Percentiles rank a stretch among this genome's conserved stretches.
phyloP scores from a whole-genome alignment of 2,329 filamentous ascomycete species.

The Pseudofabraea citricarpa region DNA sequence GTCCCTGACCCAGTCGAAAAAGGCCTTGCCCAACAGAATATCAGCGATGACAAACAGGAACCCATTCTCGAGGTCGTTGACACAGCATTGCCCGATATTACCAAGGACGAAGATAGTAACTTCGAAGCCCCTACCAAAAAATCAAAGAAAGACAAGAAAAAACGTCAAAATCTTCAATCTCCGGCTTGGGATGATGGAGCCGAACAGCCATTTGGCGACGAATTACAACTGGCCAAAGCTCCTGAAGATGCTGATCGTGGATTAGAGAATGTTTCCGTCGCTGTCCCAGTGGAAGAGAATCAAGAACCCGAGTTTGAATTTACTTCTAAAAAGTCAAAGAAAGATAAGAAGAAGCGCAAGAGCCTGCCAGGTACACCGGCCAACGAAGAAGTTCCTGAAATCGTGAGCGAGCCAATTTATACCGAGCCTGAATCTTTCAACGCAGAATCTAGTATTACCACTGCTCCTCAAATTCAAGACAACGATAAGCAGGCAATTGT shows the following conservation, averaged over 20 bases:
- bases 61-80: neutral
- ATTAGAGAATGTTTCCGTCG: too few relatives aligned
- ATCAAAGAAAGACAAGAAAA: slow-evolving; percentile 23
- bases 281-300: neutral
- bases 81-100: neutral
- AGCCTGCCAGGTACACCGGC: neutral
- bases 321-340: neutral
- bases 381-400: neutral
- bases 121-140: slow-evolving; percentile 11
- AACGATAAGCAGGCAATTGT: too few relatives aligned
- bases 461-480: too few relatives aligned
- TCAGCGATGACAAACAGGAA: neutral
- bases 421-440: neutral
- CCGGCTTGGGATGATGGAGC: neutral
- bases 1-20: too few relatives aligned
- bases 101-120: slow-evolving; percentile 2
- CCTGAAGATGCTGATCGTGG: neutral
- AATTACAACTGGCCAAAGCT: neutral
- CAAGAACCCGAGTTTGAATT: neutral
- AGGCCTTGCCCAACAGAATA: too few relatives aligned
- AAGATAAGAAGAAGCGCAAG: slow-evolving; percentile 8
- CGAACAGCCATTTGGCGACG: neutral
- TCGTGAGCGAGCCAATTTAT: neutral
- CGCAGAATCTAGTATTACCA: too few relatives aligned
- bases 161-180: slow-evolving; percentile 2